phyloP scores from a whole-genome alignment of 306 rosid genomes.

The Prunus campanulata region DNA sequence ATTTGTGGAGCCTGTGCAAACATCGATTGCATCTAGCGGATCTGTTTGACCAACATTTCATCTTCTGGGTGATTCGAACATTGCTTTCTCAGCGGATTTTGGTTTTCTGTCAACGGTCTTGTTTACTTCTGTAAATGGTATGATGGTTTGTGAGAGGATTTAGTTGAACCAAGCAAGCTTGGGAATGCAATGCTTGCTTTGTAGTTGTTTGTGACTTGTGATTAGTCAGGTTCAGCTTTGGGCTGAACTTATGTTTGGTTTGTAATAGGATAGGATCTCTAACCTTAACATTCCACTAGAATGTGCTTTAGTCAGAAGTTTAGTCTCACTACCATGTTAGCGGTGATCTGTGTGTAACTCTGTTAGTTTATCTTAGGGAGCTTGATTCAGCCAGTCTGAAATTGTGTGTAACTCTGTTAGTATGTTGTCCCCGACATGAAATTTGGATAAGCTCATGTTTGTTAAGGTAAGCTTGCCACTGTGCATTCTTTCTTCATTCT shows the following conservation, averaged over 20 bases:
- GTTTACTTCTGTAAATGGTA: constrained; percentile 49
- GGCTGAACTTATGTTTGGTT: constrained; percentile 59
- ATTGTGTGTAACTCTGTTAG: constrained; percentile 3
- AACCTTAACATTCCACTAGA: constrained; percentile 34
- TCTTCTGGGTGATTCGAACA: constrained; percentile 9
- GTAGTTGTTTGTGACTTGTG: constrained; percentile 37
- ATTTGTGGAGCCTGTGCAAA: constrained; percentile 32
- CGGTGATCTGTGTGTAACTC: constrained; percentile 23
- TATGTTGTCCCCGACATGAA: neutral
- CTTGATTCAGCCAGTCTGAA: constrained; percentile 8
- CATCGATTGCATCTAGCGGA: constrained; percentile 36
- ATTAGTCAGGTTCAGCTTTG: constrained; percentile 58
- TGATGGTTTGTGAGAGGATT: constrained; percentile 25
- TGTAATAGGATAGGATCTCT: constrained; percentile 33
- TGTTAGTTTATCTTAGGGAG: constrained; percentile 30
- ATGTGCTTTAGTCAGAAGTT: constrained; percentile 15
- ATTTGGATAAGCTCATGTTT: neutral
- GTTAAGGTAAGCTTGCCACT: neutral
- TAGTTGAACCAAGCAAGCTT: constrained; percentile 16
- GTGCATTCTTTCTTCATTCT: neutral
- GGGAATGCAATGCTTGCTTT: constrained; percentile 32
- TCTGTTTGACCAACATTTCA: constrained; percentile 8
- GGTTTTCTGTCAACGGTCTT: constrained; percentile 36
- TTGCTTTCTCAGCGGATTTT: constrained; percentile 21
- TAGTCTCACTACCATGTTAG: constrained; percentile 16